Evolutionary conservation across 1,284 basidiomycete genomes (phyloP), one percentile per base, ranked within the genome.

Genomic region (Athelia sp.): DNA sequence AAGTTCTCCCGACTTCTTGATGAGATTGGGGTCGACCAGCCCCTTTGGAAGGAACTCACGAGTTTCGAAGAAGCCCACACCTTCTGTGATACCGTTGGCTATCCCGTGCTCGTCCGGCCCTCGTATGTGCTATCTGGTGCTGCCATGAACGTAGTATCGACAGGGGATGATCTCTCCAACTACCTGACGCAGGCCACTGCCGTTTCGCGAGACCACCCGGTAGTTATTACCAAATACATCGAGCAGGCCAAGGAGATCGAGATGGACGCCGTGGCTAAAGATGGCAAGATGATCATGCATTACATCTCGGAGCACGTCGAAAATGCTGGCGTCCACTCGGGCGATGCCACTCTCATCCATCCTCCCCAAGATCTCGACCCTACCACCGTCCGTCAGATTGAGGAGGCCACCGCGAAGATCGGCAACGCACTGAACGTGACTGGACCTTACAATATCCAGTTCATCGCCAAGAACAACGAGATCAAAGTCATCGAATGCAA

Each of bases 401-500:
- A 95, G 68, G 91, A 94, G 60, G 96, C 96, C 15, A 98, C 96
- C 1, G 85, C 86, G 43, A 99, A 98, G 80, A 98, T 99, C 56
- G 96, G 93, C 24, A 89, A 93, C 56, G 95, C 95, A n/a, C 82
- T 99, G 52, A 97, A 99, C 66, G 94, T 99, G 48, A 98, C 96
- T 3, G 97, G 96, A 22, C 97, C 96, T 2, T 98, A 91, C 82
- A 99, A 99, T 71, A 99, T 99, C 65, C 97, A 99, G 74, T 98
- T 99, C 74, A 98, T 99, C 61, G 95, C 95, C 51, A 99, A 99
- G 81, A 90, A 98, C 74, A 98, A 98, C 74, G 96, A 98, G 70
- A 98, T 98, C 80, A 98, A 99, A 80, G 96, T 99, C 60, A 99
- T 99, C 66, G 96, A 99, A 70, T 99, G 96, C 73, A 99, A 99